Evolutionary conservation across 2,329 filamentous ascomycete species (phyloP).

Genomic region (Blastomyces gilchristii): DNA sequence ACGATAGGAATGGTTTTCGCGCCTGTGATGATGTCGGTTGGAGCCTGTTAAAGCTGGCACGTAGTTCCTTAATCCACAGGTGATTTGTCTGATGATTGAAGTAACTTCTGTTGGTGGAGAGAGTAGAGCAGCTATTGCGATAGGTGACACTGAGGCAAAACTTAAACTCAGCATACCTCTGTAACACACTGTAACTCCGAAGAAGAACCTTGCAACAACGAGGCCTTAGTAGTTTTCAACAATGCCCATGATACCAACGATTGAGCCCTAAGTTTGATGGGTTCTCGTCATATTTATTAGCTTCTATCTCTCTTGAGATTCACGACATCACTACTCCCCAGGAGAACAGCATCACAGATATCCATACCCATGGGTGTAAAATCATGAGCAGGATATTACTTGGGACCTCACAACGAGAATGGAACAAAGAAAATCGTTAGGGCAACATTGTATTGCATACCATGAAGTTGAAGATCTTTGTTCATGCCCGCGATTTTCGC

Average conservation of each 20-base stretch:
- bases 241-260: conserved; percentile 38
- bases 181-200: conserved; percentile 36
- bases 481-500: conserved; percentile 26
- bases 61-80: too few relatives aligned
- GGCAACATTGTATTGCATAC: conserved; percentile 40
- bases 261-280: background rate
- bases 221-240: conserved; percentile 43
- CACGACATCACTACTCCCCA: conserved; percentile 24
- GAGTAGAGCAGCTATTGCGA: too few relatives aligned
- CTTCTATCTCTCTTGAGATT: background rate
- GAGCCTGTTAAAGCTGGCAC: too few relatives aligned
- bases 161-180: conserved; percentile 22
- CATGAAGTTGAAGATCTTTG: conserved; percentile 21
- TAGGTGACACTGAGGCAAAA: background rate
- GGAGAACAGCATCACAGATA: conserved; percentile 40
- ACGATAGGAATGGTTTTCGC: too few relatives aligned
- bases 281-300: background rate
- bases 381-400: conserved; percentile 38
- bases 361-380: conserved; percentile 41
- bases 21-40: too few relatives aligned
- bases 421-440: conserved; percentile 38
- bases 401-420: conserved; percentile 31
- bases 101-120: too few relatives aligned
- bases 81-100: too few relatives aligned
- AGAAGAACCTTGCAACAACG: conserved; percentile 39